phyloP scores from a whole-genome alignment of 2,329 filamentous ascomycete genomes.

The Trichoderma cornu-damae region DNA sequence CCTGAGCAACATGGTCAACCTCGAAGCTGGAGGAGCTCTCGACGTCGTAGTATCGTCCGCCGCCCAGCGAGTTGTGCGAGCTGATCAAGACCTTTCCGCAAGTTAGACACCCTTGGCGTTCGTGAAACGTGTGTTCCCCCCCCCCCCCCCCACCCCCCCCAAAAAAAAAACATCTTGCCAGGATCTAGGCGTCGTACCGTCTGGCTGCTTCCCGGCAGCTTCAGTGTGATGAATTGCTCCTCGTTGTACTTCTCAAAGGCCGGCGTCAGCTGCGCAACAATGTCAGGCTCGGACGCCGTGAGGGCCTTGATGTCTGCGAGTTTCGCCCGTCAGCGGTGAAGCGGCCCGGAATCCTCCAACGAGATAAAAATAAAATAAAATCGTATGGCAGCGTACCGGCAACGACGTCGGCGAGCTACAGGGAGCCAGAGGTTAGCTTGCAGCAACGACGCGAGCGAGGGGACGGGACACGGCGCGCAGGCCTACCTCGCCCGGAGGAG shows the following conservation, averaged over 20 bases:
- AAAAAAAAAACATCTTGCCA: too few relatives aligned
- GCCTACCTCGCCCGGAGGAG: constrained; percentile 86
- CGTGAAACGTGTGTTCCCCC: background rate
- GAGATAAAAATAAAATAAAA: too few relatives aligned
- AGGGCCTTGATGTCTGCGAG: constrained; percentile 79
- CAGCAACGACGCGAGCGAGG: constrained; percentile 21
- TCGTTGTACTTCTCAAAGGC: constrained; percentile 96
- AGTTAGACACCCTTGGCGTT: background rate
- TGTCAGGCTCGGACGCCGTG: constrained; percentile 61
- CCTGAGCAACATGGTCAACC: constrained; percentile 79
- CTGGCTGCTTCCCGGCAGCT: constrained; percentile 80
- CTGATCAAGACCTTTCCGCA: constrained; percentile 68
- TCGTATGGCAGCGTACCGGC: constrained; percentile 54
- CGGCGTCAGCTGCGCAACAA: constrained; percentile 68
- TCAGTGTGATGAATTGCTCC: constrained; percentile 82
- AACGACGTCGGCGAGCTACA: constrained; percentile 78
- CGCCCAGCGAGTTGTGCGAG: constrained; percentile 74
- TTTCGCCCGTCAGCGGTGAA: constrained; percentile 22
- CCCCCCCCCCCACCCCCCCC: background rate
- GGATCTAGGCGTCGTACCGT: constrained; percentile 26
- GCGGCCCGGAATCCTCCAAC: background rate
- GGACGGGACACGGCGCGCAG: background rate
- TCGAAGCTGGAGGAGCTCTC: constrained; percentile 83
- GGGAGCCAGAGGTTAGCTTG: constrained; percentile 27
- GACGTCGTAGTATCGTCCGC: constrained; percentile 82